A percentile compares a stretch with the other conserved stretches of the same genome.
Conservation (phyloP, 179 eudicot species). For the Vitellaria paradoxa region DNA sequence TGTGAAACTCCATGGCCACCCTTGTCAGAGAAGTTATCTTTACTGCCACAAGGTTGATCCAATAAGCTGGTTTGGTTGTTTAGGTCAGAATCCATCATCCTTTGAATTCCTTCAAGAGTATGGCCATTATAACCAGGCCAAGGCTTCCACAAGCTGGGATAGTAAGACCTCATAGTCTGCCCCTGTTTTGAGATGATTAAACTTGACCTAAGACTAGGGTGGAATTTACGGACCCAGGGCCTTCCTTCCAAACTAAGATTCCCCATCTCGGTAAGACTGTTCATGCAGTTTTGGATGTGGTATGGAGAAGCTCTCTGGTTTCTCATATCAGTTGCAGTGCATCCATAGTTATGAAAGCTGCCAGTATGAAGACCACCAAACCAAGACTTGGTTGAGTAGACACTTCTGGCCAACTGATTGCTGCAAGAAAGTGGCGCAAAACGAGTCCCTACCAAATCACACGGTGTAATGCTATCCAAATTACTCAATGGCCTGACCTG, state of each 20-base stretch:
- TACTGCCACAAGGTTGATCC: background rate
- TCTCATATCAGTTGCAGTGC: slow-evolving; percentile 3
- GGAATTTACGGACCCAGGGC: slow-evolving; percentile 16
- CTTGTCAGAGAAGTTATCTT: slow-evolving; percentile 5
- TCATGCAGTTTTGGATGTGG: slow-evolving; percentile 1
- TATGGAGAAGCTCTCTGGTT: slow-evolving; percentile 6
- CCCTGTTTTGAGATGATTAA: slow-evolving; percentile 19
- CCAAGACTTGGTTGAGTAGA: background rate
- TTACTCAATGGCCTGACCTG: background rate
- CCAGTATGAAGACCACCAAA: background rate
- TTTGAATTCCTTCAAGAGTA: background rate
- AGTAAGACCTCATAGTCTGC: slow-evolving; percentile 14
- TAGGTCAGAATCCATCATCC: background rate
- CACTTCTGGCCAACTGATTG: slow-evolving; percentile 11
- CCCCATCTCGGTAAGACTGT: slow-evolving; percentile 13
- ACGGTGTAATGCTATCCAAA: slow-evolving; percentile 10
- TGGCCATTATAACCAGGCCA: background rate
- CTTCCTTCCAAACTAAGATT: slow-evolving; percentile 10
- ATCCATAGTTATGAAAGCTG: background rate
- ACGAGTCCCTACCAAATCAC: background rate
- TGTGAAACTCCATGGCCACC: slow-evolving; percentile 7
- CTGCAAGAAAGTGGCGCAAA: background rate
- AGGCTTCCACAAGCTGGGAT: slow-evolving; percentile 12
- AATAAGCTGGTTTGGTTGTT: background rate
- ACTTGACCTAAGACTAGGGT: slow-evolving; percentile 18